phyloP scores from a whole-genome alignment of 805 yeast genomes.

The Yamadazyma nakazawae region DNA sequence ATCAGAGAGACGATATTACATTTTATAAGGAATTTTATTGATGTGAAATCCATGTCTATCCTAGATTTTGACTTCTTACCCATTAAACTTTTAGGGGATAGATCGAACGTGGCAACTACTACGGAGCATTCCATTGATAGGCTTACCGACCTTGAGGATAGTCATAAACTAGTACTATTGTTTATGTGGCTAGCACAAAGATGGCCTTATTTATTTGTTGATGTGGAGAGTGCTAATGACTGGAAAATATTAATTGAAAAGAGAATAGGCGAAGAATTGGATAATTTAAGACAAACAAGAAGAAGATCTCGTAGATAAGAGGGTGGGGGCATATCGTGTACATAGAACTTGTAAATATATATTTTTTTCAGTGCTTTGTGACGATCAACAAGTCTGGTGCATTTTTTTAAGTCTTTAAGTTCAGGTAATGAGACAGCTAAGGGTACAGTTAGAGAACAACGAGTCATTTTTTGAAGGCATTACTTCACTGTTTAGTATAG shows the following conservation, averaged over 20 bases:
- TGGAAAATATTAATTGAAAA: slow-evolving; percentile 67
- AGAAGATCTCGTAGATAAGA: background rate
- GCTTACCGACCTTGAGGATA: slow-evolving; percentile 46
- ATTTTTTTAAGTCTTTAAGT: too few relatives aligned
- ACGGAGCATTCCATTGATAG: background rate
- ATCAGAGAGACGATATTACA: slow-evolving; percentile 42
- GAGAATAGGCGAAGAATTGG: slow-evolving; percentile 50
- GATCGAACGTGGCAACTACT: background rate
- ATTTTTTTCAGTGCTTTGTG: background rate
- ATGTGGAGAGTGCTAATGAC: slow-evolving; percentile 68
- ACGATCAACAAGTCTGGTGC: background rate
- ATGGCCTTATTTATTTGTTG: slow-evolving; percentile 78
- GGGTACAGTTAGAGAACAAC: too few relatives aligned
- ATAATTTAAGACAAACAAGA: slow-evolving; percentile 18
- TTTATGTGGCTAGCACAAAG: slow-evolving; percentile 86
- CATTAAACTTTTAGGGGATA: slow-evolving; percentile 16
- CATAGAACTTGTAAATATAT: background rate
- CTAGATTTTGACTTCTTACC: slow-evolving; percentile 47
- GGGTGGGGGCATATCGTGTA: background rate
- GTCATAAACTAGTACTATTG: slow-evolving; percentile 64
- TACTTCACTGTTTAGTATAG: too few relatives aligned
- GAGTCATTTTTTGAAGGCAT: too few relatives aligned
- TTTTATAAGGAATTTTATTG: slow-evolving; percentile 52
- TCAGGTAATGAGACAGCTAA: too few relatives aligned
- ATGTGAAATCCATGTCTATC: slow-evolving; percentile 51